A percentile compares a stretch with the other conserved stretches of the same genome.
phyloP scores from a whole-genome alignment of 176 grass and related monocot species.

The Aechmea fasciata region DNA sequence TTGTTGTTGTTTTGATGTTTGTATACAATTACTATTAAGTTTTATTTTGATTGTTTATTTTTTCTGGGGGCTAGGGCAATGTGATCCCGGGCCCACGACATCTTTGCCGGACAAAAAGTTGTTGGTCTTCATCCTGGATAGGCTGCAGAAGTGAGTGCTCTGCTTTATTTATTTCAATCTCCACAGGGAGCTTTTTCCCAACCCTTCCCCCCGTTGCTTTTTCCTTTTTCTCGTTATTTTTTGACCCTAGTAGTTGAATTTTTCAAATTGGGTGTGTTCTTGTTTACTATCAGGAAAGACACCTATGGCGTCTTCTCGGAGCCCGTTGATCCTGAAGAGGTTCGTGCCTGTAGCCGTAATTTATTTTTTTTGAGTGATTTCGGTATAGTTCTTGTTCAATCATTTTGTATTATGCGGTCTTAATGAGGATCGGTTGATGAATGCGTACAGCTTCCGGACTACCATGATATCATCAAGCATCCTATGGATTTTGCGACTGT shows the following conservation, averaged over 20 bases:
- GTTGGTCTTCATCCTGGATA: slow-evolving; percentile 87
- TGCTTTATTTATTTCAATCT: slow-evolving; percentile 7
- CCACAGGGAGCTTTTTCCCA: neutral
- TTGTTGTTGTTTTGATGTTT: slow-evolving; percentile 25
- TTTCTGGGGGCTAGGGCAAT: slow-evolving; percentile 23
- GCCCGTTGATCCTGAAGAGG: slow-evolving; percentile 86
- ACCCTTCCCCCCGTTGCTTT: slow-evolving; percentile 2
- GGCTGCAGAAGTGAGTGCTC: slow-evolving; percentile 92
- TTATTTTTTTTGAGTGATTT: neutral
- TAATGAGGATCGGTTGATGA: neutral
- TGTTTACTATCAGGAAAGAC: slow-evolving; percentile 81
- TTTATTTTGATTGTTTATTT: slow-evolving; percentile 27
- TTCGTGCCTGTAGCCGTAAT: slow-evolving; percentile 17
- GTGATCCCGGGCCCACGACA: slow-evolving; percentile 86
- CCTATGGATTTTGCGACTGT: slow-evolving; percentile 95
- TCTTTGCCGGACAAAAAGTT: slow-evolving; percentile 98
- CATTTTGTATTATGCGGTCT: neutral
- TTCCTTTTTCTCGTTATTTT: neutral
- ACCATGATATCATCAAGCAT: slow-evolving; percentile 87
- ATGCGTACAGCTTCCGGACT: slow-evolving; percentile 69
- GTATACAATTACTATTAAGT: neutral
- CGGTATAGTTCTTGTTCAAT: slow-evolving; percentile 5
- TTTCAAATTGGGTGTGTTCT: slow-evolving; percentile 1
- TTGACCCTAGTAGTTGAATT: neutral
- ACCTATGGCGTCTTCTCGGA: slow-evolving; percentile 83